phyloP scores from a whole-genome alignment of 371 early-diverging fungal species.

The Dipsacomyces acuminosporus region DNA sequence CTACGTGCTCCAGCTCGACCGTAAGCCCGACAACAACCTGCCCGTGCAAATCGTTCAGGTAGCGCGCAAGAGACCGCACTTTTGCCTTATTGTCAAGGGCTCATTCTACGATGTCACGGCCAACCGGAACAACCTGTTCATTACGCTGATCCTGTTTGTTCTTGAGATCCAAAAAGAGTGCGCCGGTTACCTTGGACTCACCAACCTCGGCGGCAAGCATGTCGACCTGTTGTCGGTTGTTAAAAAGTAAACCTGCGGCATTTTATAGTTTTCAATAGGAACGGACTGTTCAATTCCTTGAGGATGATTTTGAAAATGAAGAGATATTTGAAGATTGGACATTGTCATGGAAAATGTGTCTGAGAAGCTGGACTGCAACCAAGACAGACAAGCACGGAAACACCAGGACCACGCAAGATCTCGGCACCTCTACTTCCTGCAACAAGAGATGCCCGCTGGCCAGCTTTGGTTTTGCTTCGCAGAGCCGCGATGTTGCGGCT shows the following conservation, averaged over 20 bases:
- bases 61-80: conserved; percentile 36
- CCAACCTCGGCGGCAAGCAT: conserved; percentile 41
- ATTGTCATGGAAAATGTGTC: not conserved
- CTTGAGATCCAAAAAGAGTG: conserved; percentile 36
- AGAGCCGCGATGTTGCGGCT: too few relatives aligned
- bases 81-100: conserved; percentile 41
- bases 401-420: too few relatives aligned
- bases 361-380: too few relatives aligned
- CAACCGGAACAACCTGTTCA: conserved; percentile 36
- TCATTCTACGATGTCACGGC: conserved; percentile 37
- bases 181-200: conserved; percentile 40
- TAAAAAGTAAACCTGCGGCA: too few relatives aligned
- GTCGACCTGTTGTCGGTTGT: conserved; percentile 36
- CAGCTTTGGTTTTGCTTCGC: too few relatives aligned
- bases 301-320: not conserved
- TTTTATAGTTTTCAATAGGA: too few relatives aligned
- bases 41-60: conserved; percentile 46
- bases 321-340: too few relatives aligned
- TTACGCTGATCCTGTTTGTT: conserved; percentile 28
- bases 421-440: too few relatives aligned
- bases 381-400: too few relatives aligned
- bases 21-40: conserved; percentile 31
- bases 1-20: conserved; percentile 34
- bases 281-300: not conserved
- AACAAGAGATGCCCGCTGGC: too few relatives aligned